A percentile compares a stretch with the other conserved stretches of the same genome.
These are phyloP conservation scores for Cyclotella baltica DNA, from an alignment of 108 stramenopile species.

Conservation along the genomic window DNA sequence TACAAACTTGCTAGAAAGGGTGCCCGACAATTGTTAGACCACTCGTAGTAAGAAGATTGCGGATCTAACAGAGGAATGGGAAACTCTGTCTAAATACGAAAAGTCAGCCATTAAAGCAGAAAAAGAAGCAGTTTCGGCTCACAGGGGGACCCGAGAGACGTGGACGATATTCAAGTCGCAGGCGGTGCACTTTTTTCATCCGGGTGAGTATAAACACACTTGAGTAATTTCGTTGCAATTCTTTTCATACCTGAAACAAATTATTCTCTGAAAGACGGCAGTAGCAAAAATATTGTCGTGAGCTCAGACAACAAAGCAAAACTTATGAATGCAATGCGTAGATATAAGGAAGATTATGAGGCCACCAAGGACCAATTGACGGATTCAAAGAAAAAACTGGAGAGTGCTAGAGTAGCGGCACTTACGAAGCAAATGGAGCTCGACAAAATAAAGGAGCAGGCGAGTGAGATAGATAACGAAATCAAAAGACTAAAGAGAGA, in stretches of 20 bases:
- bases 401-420: constrained; percentile 15
- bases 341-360: constrained; percentile 33
- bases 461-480: background rate
- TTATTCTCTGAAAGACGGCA: too few relatives aligned
- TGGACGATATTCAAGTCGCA: constrained; percentile 24
- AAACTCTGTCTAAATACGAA: constrained; percentile 1
- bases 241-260: constrained; percentile 9
- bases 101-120: background rate
- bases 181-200: background rate
- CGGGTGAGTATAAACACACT: constrained; percentile 1
- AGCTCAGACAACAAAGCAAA: background rate
- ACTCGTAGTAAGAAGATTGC: background rate
- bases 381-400: constrained; percentile 19
- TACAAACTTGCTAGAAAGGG: too few relatives aligned
- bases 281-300: background rate
- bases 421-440: constrained; percentile 22
- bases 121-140: constrained; percentile 5
- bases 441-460: constrained; percentile 8
- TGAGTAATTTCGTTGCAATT: background rate
- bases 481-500: constrained; percentile 15
- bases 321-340: constrained; percentile 27
- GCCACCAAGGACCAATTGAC: constrained; percentile 17
- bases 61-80: background rate
- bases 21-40: too few relatives aligned
- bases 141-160: background rate